Base-by-base conservation (phyloP, 768 basidiomycete genomes). In the Boletellus sp. region DNA sequence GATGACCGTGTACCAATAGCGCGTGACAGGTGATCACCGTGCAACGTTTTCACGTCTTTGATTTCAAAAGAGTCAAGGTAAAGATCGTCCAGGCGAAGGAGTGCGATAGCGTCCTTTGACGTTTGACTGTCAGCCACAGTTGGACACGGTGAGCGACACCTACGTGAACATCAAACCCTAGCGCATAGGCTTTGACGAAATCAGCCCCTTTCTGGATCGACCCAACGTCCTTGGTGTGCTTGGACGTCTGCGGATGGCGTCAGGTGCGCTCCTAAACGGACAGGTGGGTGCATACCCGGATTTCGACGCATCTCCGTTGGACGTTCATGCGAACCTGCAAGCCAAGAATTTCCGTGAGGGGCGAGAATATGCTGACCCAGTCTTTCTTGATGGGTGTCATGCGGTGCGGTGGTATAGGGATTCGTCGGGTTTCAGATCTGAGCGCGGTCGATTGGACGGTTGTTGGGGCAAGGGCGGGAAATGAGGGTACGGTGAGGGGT, bases 31-130 rank as follows among this genome's bases (percentile, higher is more conserved):
- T 99, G 96, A 62, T 99, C 96, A 2, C 96, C 96, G 52, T 96
- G 94, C 7, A 99, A 78, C 0, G 92, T 95, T 73, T 99, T 99
- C 45, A 98, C 94, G 59, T 99, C 96, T 69, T 98, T 98, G 69
- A 99, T 95, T 70, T 99, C 96, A 62, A 96, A 96, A 3, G 94
- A 94, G 62, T 98, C 96, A 40, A 99, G 87, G 67, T 98, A 99
- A 13, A 99, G 80, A 65, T 98, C 96, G 64, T 99, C 96, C 60
- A 99, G 68, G 54, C 96, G 83, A 31, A 99, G 79, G 22, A 99
- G 83, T 6, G 96, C 96, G 55, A 99, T 90, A 6, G 95, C 85
- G 59, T 99, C 96, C 91, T 97, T 53, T 45, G 2, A 41, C 11
- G 26, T 50, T 28, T 45, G 38, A 33, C n/a, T 2, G 45, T 53